Base-by-base conservation (phyloP, 257 asterid genomes). In the Solanum chmielewskii region DNA sequence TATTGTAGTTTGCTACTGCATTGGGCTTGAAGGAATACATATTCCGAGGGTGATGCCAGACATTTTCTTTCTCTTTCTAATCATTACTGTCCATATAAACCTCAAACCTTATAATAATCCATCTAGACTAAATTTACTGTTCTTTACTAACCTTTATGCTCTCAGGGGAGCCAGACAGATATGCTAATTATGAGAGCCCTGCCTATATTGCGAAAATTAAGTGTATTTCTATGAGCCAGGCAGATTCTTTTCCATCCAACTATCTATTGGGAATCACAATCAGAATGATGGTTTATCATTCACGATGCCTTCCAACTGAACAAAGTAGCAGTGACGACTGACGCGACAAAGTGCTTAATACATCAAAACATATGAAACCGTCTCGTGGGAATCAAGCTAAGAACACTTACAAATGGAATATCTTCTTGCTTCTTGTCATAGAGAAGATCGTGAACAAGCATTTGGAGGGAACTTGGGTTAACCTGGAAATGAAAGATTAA, bases 391-490 rank as follows among this genome's bases (percentile, higher is more conserved):
- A 80, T 16, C 35, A 85, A 47, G 42, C 35, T 77, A 71, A 76
- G 31, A 71, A 60, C 64, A 91, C 99, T 93, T 90, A 94, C 99
- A 88, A 87, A 23, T 44, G 99, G 97, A 86, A 97, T 92, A 45
- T 97, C 99, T 89, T 97, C 98, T 88, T 86, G 91, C 49, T 89
- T 92, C 92, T 92, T 94, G 86, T 93, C 98, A 31, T 91, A 88
- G 83, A 97, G 92, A 92, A 97, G 92, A 62, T 92, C 90, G 7
- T 87, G 91, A 60, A 97, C 92, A 60, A 93, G 94, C 45, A 78
- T 75, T 27, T 90, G 92, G 89, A 95, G 88, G 47, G 98, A 89
- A 25, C 88, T 83, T 64, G 94, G 90, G 56, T 87, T 45, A 59
- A 88, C 94, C 99, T 95, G 95, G 88, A 91, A 82, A 86, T 64